Evolutionary conservation across 2,329 filamentous ascomycete genomes (phyloP).

Genomic region (Lachnellula cervina): DNA sequence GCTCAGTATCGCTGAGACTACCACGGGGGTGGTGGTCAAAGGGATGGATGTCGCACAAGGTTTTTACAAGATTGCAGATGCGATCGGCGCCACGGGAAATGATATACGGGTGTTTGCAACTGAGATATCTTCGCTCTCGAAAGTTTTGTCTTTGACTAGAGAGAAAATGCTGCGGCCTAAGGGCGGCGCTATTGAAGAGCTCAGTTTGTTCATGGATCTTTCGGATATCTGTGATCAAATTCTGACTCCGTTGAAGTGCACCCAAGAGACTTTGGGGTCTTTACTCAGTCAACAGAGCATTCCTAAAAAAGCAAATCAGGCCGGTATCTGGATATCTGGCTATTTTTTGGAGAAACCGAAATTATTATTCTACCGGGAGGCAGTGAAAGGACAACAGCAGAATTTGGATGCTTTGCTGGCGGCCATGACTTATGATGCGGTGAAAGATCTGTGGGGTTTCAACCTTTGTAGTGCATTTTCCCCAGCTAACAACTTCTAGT

Average conservation of each 20-base stretch:
- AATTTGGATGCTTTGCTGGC: background rate
- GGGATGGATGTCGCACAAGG: background rate
- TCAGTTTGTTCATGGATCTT: background rate
- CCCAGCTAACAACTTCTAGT: background rate
- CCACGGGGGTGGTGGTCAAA: background rate
- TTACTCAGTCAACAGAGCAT: background rate
- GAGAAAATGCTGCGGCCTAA: background rate
- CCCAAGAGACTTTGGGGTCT: background rate
- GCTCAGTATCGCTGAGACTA: background rate
- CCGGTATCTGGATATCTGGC: background rate
- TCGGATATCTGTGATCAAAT: background rate
- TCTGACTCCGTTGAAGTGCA: background rate
- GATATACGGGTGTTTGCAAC: background rate
- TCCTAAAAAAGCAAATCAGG: background rate
- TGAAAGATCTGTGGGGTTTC: background rate
- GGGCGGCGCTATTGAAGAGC: background rate
- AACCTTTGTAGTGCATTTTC: background rate
- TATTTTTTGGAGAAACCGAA: background rate
- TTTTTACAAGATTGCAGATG: background rate
- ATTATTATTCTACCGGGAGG: background rate
- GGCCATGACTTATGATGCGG: background rate
- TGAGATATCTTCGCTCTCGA: background rate
- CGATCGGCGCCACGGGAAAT: background rate
- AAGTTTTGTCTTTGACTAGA: background rate
- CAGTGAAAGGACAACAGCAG: background rate